Evolutionary conservation across 2,329 filamentous ascomycete species (phyloP).

Genomic region (Lasiodiplodia sp.): DNA sequence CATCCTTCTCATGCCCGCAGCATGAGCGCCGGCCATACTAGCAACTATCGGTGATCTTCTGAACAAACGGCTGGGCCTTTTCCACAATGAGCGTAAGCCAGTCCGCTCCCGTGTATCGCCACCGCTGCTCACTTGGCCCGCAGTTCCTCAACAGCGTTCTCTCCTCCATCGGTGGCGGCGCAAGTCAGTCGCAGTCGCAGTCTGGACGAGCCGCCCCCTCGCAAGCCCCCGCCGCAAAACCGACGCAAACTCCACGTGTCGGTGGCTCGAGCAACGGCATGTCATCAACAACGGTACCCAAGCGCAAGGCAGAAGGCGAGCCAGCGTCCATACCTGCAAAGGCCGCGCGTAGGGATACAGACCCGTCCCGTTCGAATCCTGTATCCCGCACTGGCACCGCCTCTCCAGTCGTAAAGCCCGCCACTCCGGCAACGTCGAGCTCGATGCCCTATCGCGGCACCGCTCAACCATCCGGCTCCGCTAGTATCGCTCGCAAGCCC

Average conservation of each 20-base stretch:
- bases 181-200: constrained; percentile 36
- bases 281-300: constrained; percentile 43
- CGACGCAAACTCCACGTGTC: constrained; percentile 26
- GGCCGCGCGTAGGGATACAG: constrained; percentile 42
- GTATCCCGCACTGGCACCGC: constrained; percentile 28
- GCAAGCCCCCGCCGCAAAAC: constrained; percentile 27
- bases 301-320: constrained; percentile 50
- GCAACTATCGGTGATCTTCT: constrained; percentile 27
- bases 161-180: constrained; percentile 42
- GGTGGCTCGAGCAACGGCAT: constrained; percentile 35
- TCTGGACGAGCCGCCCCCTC: constrained; percentile 36
- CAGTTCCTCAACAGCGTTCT: constrained; percentile 46
- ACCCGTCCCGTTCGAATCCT: constrained; percentile 30
- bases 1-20: constrained; percentile 23
- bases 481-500: constrained; percentile 40
- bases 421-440: constrained; percentile 19
- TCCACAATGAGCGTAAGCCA: constrained; percentile 49
- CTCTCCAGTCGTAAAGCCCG: constrained; percentile 25
- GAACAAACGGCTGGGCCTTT: constrained; percentile 22
- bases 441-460: constrained; percentile 48
- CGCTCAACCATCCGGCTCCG: constrained; percentile 39
- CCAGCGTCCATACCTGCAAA: constrained; percentile 42
- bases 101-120: background rate
- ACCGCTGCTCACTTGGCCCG: constrained; percentile 6
- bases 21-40: constrained; percentile 25